phyloP scores from a whole-genome alignment of 768 basidiomycete species.

The Gyrodon lividus region DNA sequence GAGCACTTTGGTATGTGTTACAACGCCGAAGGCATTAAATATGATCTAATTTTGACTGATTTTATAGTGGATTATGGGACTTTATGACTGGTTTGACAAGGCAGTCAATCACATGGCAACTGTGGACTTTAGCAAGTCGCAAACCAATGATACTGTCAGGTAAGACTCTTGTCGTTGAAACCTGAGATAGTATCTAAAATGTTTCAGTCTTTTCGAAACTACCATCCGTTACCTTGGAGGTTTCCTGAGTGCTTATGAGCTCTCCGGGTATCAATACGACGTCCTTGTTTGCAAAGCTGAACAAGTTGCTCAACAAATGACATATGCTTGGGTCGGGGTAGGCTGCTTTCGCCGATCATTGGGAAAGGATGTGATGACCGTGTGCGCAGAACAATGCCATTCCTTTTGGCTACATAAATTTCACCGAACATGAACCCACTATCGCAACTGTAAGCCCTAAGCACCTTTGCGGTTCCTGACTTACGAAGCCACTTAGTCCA shows the following conservation, averaged over 20 bases:
- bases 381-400: slow-evolving; percentile 33
- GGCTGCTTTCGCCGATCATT: slow-evolving; percentile 15
- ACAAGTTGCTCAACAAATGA: slow-evolving; percentile 61
- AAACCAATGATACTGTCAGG: slow-evolving; percentile 47
- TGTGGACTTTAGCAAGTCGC: slow-evolving; percentile 52
- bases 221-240: slow-evolving; percentile 74
- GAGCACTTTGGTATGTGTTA: slow-evolving; percentile 51
- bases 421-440: slow-evolving; percentile 34
- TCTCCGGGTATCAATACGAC: slow-evolving; percentile 52
- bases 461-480: background rate
- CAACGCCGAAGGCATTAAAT: background rate
- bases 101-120: slow-evolving; percentile 50
- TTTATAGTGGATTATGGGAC: slow-evolving; percentile 56
- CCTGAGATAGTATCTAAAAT: background rate
- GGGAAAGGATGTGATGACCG: background rate
- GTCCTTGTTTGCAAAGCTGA: slow-evolving; percentile 60
- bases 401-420: slow-evolving; percentile 40
- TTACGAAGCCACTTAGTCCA: slow-evolving; percentile 34
- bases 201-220: slow-evolving; percentile 58
- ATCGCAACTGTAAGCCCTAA: slow-evolving; percentile 29
- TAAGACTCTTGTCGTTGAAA: slow-evolving; percentile 12
- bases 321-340: slow-evolving; percentile 60
- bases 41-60: background rate
- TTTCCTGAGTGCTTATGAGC: slow-evolving; percentile 65
- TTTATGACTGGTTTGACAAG: slow-evolving; percentile 55